A percentile compares a stretch with the other conserved stretches of the same genome.
Evolutionary conservation across 208 protist species (phyloP).

Genomic region (Angomonas deanei): DNA sequence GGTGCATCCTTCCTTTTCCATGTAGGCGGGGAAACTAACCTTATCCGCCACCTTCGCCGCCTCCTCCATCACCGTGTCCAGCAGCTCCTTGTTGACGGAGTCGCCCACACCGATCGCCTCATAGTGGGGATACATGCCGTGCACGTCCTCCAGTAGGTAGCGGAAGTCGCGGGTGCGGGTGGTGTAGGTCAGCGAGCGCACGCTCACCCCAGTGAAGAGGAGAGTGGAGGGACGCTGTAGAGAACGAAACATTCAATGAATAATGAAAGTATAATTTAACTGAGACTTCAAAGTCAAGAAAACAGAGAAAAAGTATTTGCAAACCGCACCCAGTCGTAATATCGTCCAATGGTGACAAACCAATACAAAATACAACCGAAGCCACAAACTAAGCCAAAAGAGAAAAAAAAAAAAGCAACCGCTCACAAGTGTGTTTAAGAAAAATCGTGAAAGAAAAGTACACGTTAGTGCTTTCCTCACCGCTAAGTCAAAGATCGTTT

Average conservation of each 20-base stretch:
- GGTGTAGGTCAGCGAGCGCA: slow-evolving; percentile 35
- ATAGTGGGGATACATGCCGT: slow-evolving; percentile 80
- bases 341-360: too few species aligned
- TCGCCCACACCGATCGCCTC: slow-evolving; percentile 28
- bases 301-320: background rate
- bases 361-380: too few species aligned
- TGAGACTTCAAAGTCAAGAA: background rate
- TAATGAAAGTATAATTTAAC: background rate
- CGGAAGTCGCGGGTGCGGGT: slow-evolving; percentile 45
- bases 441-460: too few species aligned
- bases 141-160: slow-evolving; percentile 83
- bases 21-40: slow-evolving; percentile 59
- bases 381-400: too few species aligned
- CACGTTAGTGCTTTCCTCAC: too few species aligned
- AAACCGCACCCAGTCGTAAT: background rate
- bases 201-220: background rate
- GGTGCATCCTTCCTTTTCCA: slow-evolving; percentile 46
- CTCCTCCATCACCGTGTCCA: slow-evolving; percentile 67
- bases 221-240: slow-evolving; percentile 4
- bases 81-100: slow-evolving; percentile 58
- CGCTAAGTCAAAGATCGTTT: too few species aligned
- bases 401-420: too few species aligned
- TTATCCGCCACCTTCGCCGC: slow-evolving; percentile 47
- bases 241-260: slow-evolving; percentile 35
- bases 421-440: too few species aligned